phyloP scores from a whole-genome alignment of 2,329 filamentous ascomycete species.

The Mollisia scopiformis region DNA sequence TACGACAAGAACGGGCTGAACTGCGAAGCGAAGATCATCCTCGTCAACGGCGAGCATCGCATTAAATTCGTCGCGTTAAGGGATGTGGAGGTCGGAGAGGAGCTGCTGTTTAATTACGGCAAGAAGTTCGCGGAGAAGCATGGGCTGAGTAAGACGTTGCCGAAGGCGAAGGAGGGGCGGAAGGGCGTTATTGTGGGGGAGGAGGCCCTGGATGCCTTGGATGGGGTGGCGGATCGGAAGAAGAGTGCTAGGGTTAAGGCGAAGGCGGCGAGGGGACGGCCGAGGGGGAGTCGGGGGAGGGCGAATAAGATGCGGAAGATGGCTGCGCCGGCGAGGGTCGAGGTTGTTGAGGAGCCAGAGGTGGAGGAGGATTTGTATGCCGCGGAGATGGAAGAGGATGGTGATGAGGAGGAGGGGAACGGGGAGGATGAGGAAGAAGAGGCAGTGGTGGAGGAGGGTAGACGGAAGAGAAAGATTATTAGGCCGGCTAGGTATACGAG shows the following conservation, averaged over 20 bases:
- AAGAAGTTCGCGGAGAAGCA: conserved; percentile 62
- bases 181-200: conserved; percentile 28
- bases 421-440: conserved; percentile 6
- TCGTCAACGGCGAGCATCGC: conserved; percentile 76
- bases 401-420: conserved; percentile 1
- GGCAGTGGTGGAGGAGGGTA: neutral
- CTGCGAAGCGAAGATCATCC: conserved; percentile 68
- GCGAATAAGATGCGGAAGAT: conserved; percentile 14
- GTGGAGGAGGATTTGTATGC: neutral
- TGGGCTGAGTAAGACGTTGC: conserved; percentile 50
- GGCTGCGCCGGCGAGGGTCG: neutral
- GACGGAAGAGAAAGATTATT: neutral
- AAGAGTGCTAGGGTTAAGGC: conserved; percentile 14
- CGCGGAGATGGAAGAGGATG: neutral
- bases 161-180: conserved; percentile 23
- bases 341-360: neutral
- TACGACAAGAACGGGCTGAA: conserved; percentile 62
- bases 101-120: conserved; percentile 83
- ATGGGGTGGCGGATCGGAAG: conserved; percentile 23
- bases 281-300: neutral
- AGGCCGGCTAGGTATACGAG: conserved; percentile 4
- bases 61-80: conserved; percentile 73
- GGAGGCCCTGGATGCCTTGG: conserved; percentile 27
- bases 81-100: conserved; percentile 71
- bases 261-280: conserved; percentile 10